Base-by-base conservation (phyloP, 1,139 yeast species). In the Pichia sp. region DNA sequence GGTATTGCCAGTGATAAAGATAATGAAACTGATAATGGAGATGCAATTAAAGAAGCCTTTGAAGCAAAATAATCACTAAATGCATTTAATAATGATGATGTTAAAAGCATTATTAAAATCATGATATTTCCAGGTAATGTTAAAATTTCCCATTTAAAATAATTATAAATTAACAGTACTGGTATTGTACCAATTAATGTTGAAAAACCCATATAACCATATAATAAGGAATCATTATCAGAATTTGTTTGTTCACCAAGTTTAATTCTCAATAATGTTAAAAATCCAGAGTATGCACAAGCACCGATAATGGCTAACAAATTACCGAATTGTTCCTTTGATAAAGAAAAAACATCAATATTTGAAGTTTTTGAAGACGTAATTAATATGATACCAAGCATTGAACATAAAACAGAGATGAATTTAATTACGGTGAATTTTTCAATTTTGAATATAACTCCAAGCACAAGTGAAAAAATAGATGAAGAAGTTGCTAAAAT, bases 1-100 rank as follows among this genome's bases (percentile, higher is more conserved):
- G 84, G 84, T 39, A 79, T 76, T 0, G 79, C 75, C 0, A 79
- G 71, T 0, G 83, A 76, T 42, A 79, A 64, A 5, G 82, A 76
- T 42, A 79, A 68, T 10, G 81, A 73, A 2, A 81, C 75, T 11
- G 79, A 74, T 53, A 79, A 68, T 0, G 84, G 84, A 50, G 81
- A 76, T 0, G 83, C 79, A 45, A 78, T 68, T 29, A 79, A 62
- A 71, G 79, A 72, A 8, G 83, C 81, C 36, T 77, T 61, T 10
- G 78, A 72, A 0, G 80, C 75, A 28, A 72, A 66, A 55, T 73
- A 79, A 59, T 79, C 83, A 0, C 82, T 77, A 7, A 76, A 62
- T 31, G 75, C 75, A 3, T 79, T 73, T 46, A 75, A 70, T 2
- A 76, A 60, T 0, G 81, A 80, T 55, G 77, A 73, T 42, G 71